Conservation (phyloP, 352 stramenopile species). For the Phytophthora pini region DNA sequence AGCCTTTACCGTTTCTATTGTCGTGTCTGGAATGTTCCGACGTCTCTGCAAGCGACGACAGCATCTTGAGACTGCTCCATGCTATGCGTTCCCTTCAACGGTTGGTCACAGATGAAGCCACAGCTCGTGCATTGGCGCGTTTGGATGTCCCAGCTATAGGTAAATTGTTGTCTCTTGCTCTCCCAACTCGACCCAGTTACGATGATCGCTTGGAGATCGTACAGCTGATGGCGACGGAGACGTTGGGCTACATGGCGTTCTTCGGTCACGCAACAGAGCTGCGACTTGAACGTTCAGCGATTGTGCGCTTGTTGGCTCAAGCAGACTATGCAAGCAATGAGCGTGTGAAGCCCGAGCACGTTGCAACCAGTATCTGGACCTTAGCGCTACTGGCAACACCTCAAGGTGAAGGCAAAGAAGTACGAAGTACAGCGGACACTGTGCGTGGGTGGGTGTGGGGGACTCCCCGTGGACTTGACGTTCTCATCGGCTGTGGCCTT, state of each 20-base stretch:
- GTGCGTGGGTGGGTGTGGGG: slow-evolving; percentile 44
- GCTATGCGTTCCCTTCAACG: slow-evolving; percentile 59
- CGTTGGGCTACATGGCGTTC: slow-evolving; percentile 69
- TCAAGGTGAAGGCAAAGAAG: slow-evolving; percentile 8
- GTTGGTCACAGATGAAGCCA: slow-evolving; percentile 61
- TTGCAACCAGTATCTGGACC: slow-evolving; percentile 52
- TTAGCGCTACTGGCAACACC: slow-evolving; percentile 47
- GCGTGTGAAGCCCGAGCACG: slow-evolving; percentile 36
- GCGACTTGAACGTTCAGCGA: slow-evolving; percentile 31
- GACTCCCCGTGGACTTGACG: slow-evolving; percentile 32
- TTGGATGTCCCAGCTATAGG: slow-evolving; percentile 45
- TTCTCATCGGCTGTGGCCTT: slow-evolving; percentile 49
- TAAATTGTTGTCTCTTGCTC: slow-evolving; percentile 34
- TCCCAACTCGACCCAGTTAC: slow-evolving; percentile 20
- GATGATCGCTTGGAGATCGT: slow-evolving; percentile 36
- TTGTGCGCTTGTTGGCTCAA: slow-evolving; percentile 56
- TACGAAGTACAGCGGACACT: slow-evolving; percentile 10
- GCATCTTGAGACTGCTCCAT: slow-evolving; percentile 44
- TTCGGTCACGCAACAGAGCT: slow-evolving; percentile 55
- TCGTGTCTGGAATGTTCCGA: slow-evolving; percentile 47
- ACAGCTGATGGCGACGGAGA: slow-evolving; percentile 70
- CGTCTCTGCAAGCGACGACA: slow-evolving; percentile 20
- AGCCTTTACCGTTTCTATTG: slow-evolving; percentile 49
- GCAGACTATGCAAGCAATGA: slow-evolving; percentile 41
- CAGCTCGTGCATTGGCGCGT: slow-evolving; percentile 38